A percentile compares a stretch with the other conserved stretches of the same genome.
Evolutionary conservation across 2,329 filamentous ascomycete species (phyloP).

Genomic region (Alternaria sp.): DNA sequence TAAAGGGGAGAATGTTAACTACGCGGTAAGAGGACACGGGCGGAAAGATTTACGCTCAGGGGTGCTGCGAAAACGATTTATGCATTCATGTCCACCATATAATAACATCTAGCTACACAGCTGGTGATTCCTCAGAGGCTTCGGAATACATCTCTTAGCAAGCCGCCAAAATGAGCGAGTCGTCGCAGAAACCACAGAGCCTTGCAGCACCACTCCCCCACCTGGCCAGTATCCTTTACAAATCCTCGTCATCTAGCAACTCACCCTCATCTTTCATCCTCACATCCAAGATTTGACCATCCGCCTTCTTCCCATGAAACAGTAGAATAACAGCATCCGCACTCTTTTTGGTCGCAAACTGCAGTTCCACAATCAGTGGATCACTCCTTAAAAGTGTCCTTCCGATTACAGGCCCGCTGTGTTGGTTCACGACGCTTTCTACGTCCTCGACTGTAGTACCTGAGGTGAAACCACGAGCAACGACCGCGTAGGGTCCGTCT

Average conservation of each 20-base stretch:
- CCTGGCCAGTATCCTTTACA: not conserved
- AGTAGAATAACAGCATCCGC: not conserved
- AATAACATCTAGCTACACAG: not conserved
- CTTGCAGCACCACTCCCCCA: not conserved
- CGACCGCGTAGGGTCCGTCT: not conserved
- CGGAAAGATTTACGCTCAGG: not conserved
- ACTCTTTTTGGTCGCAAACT: not conserved
- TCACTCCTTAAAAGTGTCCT: not conserved
- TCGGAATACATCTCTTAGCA: not conserved
- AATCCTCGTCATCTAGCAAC: not conserved
- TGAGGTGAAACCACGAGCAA: not conserved
- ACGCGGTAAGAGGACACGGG: not conserved
- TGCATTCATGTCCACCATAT: not conserved
- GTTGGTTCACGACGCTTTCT: not conserved
- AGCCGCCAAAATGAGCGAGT: not conserved
- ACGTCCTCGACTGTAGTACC: not conserved
- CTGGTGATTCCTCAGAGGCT: not conserved
- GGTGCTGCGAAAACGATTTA: not conserved
- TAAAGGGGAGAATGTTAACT: not conserved
- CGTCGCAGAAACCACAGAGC: not conserved
- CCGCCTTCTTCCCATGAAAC: not conserved
- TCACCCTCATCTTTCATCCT: not conserved
- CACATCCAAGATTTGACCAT: not conserved
- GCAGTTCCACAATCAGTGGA: not conserved
- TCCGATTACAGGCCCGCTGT: not conserved